Evolutionary conservation across 805 yeast species (phyloP), one percentile per base, ranked within the genome.

Genomic region (Sugiyamaella lignohabitans): DNA sequence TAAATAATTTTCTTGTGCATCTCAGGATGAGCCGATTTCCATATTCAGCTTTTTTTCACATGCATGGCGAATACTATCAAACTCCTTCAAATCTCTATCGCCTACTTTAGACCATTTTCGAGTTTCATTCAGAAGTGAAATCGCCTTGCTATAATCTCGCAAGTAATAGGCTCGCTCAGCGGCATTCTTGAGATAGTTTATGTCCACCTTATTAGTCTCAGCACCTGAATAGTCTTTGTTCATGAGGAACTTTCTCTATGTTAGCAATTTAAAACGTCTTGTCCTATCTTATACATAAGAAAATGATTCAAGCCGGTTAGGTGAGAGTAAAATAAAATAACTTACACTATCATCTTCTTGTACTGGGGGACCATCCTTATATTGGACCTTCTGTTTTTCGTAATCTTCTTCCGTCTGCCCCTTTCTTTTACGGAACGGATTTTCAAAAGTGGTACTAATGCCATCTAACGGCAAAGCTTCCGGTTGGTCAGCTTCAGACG

Each of bases 391-490:
- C 61, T 87, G 91, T 5, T 49, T 58, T 29, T 59, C 64, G 53
- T 66, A 87, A 47, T 76, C 84, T 45, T 80, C 89, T 37, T 78
- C 79, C 0, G 82, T 58, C 59, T 87, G 96, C 0, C 80, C 81
- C 56, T 84, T 86, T 37, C 96, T 73, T 21, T 71, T 61, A 8
- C 32, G 8, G 14, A 27, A 27, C 8, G 32, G 32, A 27, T 27
- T 27, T 27, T 27, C 32, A 27, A 27, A 27, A 27, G 8, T 14
- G 14, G 32, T 27, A 27, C 14, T 27, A 27, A 27, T 27, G n/a
- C n/a, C n/a, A n/a, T n/a, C n/a, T n/a, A n/a, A n/a, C n/a, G n/a
- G n/a, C n/a, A n/a, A n/a, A n/a, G n/a, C n/a, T 22, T 5, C 16
- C 6, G 19, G 48, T 21, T 21, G 46, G n/a, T n/a, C n/a, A n/a